phyloP scores from a whole-genome alignment of 805 yeast genomes.

The Osmozyma mogii region DNA sequence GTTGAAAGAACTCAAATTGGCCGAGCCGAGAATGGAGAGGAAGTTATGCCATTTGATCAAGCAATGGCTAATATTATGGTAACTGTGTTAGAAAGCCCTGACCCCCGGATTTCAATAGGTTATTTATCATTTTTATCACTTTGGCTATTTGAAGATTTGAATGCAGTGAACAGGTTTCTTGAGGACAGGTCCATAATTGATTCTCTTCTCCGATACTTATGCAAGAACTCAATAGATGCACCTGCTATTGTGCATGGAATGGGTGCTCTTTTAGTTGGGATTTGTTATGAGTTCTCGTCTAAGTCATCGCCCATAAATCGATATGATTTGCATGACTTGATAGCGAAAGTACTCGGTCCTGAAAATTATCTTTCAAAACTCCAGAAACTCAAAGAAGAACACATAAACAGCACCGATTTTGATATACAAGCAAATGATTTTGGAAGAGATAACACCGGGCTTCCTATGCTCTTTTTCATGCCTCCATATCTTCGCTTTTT shows the following conservation, averaged over 20 bases:
- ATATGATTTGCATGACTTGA: slow-evolving; percentile 47
- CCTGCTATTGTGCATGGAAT: slow-evolving; percentile 61
- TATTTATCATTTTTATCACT: slow-evolving; percentile 65
- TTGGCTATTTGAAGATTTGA: slow-evolving; percentile 73
- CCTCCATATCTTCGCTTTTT: slow-evolving; percentile 54
- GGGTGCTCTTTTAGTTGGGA: slow-evolving; percentile 63
- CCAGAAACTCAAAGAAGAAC: slow-evolving; percentile 58
- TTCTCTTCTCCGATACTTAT: slow-evolving; percentile 58
- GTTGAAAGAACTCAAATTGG: slow-evolving; percentile 51
- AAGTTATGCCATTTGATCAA: slow-evolving; percentile 60
- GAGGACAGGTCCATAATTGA: slow-evolving; percentile 59
- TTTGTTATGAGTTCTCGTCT: slow-evolving; percentile 69
- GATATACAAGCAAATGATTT: slow-evolving; percentile 7
- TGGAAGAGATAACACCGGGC: slow-evolving; percentile 70
- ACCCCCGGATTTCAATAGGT: slow-evolving; percentile 71
- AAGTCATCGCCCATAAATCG: slow-evolving; percentile 57
- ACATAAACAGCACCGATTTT: slow-evolving; percentile 47
- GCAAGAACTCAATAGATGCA: slow-evolving; percentile 39
- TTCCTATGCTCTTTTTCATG: slow-evolving; percentile 77
- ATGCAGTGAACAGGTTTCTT: slow-evolving; percentile 69
- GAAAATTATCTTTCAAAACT: slow-evolving; percentile 72
- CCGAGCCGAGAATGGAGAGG: slow-evolving; percentile 55
- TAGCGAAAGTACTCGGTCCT: slow-evolving; percentile 68
- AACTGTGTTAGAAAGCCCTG: slow-evolving; percentile 50
- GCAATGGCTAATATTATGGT: slow-evolving; percentile 70